phyloP scores from a whole-genome alignment of 176 grass and related monocot genomes.

The Urochloa ruziziensis region DNA sequence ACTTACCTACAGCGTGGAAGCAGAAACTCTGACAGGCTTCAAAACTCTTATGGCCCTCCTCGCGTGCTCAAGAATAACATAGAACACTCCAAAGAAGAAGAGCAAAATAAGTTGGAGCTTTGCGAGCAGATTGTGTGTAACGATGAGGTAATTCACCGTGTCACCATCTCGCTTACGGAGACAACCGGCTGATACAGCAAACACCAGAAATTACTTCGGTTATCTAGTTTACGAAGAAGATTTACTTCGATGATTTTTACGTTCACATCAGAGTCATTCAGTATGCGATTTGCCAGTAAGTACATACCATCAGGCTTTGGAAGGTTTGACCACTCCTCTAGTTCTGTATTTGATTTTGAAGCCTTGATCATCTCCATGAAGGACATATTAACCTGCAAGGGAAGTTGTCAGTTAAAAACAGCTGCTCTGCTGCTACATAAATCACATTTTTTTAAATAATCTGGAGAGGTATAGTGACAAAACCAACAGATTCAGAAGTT shows the following conservation, averaged over 20 bases:
- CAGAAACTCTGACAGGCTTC: slow-evolving; percentile 52
- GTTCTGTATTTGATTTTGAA: slow-evolving; percentile 49
- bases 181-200: slow-evolving; percentile 7
- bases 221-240: not conserved
- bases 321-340: slow-evolving; percentile 61
- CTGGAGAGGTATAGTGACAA: not conserved
- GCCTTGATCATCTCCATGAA: slow-evolving; percentile 73
- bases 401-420: not conserved
- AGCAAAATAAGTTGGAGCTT: slow-evolving; percentile 64
- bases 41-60: slow-evolving; percentile 41
- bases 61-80: slow-evolving; percentile 40
- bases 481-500: not conserved
- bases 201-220: slow-evolving; percentile 10
- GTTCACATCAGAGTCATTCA: not conserved
- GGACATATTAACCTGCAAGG: slow-evolving; percentile 61
- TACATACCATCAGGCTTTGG: slow-evolving; percentile 36
- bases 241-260: not conserved
- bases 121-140: slow-evolving; percentile 40
- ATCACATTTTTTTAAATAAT: not conserved
- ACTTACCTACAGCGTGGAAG: slow-evolving; percentile 43
- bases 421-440: not conserved
- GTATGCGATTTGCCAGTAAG: not conserved
- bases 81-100: slow-evolving; percentile 52
- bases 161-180: slow-evolving; percentile 24
- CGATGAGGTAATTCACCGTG: slow-evolving; percentile 14